Percentiles rank a stretch among this genome's conserved stretches.
These are phyloP conservation scores for Turritis glabra DNA, from an alignment of 345 rosid genomes.

Conservation along the genomic window DNA sequence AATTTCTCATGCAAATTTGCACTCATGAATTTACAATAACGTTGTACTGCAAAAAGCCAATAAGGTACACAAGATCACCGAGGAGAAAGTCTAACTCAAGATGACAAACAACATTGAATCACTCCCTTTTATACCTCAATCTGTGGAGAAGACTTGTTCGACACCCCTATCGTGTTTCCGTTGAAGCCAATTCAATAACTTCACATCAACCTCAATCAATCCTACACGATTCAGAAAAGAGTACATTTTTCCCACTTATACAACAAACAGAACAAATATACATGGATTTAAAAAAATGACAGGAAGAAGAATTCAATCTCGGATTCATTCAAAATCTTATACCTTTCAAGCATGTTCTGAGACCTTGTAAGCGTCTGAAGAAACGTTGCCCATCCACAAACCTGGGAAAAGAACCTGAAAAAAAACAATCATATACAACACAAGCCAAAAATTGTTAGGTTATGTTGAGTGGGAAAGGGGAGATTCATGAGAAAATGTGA, in stretches of 20 bases:
- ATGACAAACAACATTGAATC: conserved; percentile 8
- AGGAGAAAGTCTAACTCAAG: not conserved
- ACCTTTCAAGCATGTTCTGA: conserved; percentile 53
- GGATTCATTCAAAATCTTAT: not conserved
- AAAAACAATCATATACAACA: not conserved
- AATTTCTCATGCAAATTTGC: not conserved
- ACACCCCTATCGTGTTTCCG: not conserved
- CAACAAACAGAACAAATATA: not conserved
- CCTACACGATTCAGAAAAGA: conserved; percentile 24
- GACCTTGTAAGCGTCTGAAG: conserved; percentile 61
- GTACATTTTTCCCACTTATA: not conserved
- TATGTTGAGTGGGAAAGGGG: not conserved
- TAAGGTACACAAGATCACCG: not conserved
- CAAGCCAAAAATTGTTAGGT: conserved; percentile 6
- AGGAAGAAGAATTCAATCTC: conserved; percentile 7
- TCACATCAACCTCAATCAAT: conserved; percentile 19
- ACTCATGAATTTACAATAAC: not conserved
- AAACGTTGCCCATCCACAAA: conserved; percentile 61
- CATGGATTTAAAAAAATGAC: not conserved
- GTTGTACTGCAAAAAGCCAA: not conserved
- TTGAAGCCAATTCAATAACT: conserved; percentile 21
- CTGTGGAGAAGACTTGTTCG: conserved; percentile 6
- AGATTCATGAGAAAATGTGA: conserved; percentile 12
- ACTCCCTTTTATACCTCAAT: conserved; percentile 19
- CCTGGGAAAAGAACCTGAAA: conserved; percentile 70